Evolutionary conservation across 495 filamentous ascomycete genomes (phyloP).

Genomic region (Rostrohypoxylon terebratum): DNA sequence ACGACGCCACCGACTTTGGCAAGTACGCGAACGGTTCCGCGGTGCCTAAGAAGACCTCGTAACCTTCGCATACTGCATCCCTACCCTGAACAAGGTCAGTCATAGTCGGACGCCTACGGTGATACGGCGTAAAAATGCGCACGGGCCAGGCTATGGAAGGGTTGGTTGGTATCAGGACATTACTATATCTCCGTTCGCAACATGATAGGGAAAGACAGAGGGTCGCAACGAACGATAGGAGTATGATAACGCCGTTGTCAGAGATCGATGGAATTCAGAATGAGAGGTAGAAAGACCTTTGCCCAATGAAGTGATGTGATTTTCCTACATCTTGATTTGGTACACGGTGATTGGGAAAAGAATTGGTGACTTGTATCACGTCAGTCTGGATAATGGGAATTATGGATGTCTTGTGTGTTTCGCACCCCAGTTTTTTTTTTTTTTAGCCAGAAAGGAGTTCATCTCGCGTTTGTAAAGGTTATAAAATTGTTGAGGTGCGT

Average conservation of each 20-base stretch:
- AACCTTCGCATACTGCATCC: slow-evolving; percentile 27
- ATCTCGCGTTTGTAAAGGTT: slow-evolving; percentile 5
- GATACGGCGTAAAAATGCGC: slow-evolving; percentile 31
- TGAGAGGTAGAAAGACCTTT: slow-evolving; percentile 23
- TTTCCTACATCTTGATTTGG: slow-evolving; percentile 33
- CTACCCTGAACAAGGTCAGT: slow-evolving; percentile 14
- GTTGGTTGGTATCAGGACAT: slow-evolving; percentile 10
- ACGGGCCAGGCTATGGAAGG: slow-evolving; percentile 20
- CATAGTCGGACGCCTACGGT: slow-evolving; percentile 38
- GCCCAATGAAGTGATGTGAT: slow-evolving; percentile 3
- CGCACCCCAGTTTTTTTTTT: slow-evolving; percentile 17
- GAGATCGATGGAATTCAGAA: slow-evolving; percentile 21
- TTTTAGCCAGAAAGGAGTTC: slow-evolving; percentile 19
- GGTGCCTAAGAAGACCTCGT: slow-evolving; percentile 65
- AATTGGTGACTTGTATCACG: slow-evolving; percentile 33
- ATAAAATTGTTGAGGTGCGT: not conserved
- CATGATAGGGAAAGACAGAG: not conserved
- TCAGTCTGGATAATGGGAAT: slow-evolving; percentile 23
- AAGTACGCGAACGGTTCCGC: slow-evolving; percentile 71
- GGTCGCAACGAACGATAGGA: slow-evolving; percentile 16
- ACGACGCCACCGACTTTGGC: slow-evolving; percentile 81
- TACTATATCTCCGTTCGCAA: slow-evolving; percentile 5
- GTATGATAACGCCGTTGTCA: slow-evolving; percentile 10
- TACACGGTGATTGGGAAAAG: slow-evolving; percentile 19
- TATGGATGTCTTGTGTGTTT: slow-evolving; percentile 26